These are phyloP conservation scores for Talaromyces proteolyticus DNA, from an alignment of 495 filamentous ascomycete species.

Conservation along the genomic window DNA sequence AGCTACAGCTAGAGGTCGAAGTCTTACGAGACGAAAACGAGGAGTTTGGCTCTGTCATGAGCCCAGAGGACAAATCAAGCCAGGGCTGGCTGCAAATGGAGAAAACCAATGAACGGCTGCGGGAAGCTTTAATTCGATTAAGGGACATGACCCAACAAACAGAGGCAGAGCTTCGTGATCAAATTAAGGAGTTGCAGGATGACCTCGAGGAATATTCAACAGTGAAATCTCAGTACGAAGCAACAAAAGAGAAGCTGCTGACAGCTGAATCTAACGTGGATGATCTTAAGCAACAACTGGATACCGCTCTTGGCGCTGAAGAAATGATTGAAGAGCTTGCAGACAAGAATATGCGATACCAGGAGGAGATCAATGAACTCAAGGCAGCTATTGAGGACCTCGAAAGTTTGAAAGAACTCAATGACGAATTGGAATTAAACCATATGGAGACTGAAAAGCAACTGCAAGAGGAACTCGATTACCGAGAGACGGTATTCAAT, in stretches of 20 bases:
- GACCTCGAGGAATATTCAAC: constrained; percentile 67
- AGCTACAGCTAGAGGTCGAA: constrained; percentile 82
- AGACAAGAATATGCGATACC: constrained; percentile 74
- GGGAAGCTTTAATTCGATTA: constrained; percentile 76
- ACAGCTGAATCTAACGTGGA: constrained; percentile 72
- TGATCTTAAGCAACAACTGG: constrained; percentile 85
- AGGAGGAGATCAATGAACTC: constrained; percentile 78
- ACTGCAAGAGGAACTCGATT: constrained; percentile 87
- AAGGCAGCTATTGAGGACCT: constrained; percentile 76
- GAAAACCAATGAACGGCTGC: constrained; percentile 78
- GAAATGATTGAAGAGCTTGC: constrained; percentile 90
- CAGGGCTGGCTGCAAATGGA: constrained; percentile 91
- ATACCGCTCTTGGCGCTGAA: constrained; percentile 80
- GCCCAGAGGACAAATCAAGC: constrained; percentile 77
- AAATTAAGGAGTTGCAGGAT: constrained; percentile 72
- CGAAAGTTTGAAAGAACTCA: constrained; percentile 81
- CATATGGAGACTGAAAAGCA: constrained; percentile 90
- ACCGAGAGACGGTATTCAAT: constrained; percentile 66
- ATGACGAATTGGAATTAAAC: constrained; percentile 89
- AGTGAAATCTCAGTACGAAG: constrained; percentile 65
- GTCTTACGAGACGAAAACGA: constrained; percentile 82
- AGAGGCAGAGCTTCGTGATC: constrained; percentile 69
- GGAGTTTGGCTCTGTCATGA: constrained; percentile 77
- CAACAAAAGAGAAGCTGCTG: constrained; percentile 63
- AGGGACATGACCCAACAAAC: constrained; percentile 82